These are phyloP conservation scores for Stagonosporopsis rhizophila DNA, from an alignment of 2,329 filamentous ascomycete genomes.

Conservation along the genomic window DNA sequence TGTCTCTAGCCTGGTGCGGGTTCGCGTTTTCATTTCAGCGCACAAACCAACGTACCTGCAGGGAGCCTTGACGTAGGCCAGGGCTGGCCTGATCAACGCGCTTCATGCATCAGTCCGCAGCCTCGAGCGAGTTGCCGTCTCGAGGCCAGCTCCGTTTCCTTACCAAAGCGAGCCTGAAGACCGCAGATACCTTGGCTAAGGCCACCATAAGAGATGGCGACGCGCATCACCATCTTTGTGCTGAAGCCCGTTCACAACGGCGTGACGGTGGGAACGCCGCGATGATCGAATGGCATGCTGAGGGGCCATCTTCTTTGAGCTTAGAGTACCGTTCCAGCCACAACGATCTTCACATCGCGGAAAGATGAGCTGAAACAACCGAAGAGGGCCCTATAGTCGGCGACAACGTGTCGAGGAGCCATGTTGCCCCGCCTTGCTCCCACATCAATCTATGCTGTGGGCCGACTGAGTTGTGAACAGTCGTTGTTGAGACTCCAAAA, in stretches of 20 bases:
- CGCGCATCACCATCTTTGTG: background rate
- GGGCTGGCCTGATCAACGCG: conserved; percentile 25
- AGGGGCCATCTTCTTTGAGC: conserved; percentile 19
- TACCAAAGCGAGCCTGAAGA: conserved; percentile 10
- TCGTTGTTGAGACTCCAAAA: conserved; percentile 18
- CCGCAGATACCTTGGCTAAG: conserved; percentile 6
- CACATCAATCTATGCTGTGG: conserved; percentile 24
- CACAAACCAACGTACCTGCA: conserved; percentile 24
- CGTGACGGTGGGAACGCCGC: conserved; percentile 5
- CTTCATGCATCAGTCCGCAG: conserved; percentile 22
- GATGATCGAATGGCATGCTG: conserved; percentile 15
- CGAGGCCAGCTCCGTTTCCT: conserved; percentile 13
- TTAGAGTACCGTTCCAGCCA: conserved; percentile 31
- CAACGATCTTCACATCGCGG: conserved; percentile 30
- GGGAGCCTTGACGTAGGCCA: conserved; percentile 18
- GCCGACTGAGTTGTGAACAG: conserved; percentile 18
- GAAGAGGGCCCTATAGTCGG: conserved; percentile 26
- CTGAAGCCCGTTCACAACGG: conserved; percentile 1
- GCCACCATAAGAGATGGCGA: conserved; percentile 9
- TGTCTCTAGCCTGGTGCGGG: conserved; percentile 20
- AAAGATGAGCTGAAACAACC: conserved; percentile 38
- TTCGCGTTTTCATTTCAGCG: conserved; percentile 27
- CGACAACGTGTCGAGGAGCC: conserved; percentile 22
- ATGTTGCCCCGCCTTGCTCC: conserved; percentile 29
- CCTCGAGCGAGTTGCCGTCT: conserved; percentile 16